Evolutionary conservation across 805 yeast species (phyloP), one percentile per base, ranked within the genome.

Genomic region (Scheffersomyces spartinae): DNA sequence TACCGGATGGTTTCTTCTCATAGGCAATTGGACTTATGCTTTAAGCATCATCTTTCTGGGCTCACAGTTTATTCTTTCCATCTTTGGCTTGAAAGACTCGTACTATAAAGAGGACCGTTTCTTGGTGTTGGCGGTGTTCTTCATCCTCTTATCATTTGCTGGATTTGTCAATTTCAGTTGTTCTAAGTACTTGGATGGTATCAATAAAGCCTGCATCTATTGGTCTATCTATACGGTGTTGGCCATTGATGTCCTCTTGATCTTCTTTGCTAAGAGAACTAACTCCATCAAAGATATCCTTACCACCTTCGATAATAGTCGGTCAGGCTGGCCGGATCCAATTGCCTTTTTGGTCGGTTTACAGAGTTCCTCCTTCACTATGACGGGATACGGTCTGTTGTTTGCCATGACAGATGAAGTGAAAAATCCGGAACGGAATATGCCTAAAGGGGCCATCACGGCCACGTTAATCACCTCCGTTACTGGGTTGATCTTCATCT

Each of bases 371-470:
- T 73, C 80, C 17, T 78, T 79, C 49, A 80, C 88, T 13, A 59
- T 81, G 42, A 82, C 81, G 32, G 94, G 91, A 1, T 82, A 78
- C 47, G 88, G 88, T 15, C 73, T 81, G 69, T 58, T 82, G 15
- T 80, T 83, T 11, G 74, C 88, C 5, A 68, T 82, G 60, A 73
- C 85, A 24, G 94, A 82, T 40, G 94, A 82, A 49, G 91, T 82
- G 9, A 67, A 73, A 34, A 59, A 59, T 13, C 88, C 94, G 0
- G 91, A 82, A 43, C 66, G 55, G 29, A 74, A 72, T 26, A 75
- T 82, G 40, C 85, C 94, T 9, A 66, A 67, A 35, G 91, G 91
- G 4, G 71, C 82, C 43, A 49, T 78, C 1, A 57, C 65, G 25
- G 71, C 91, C 2, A 79, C 80, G 9, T 26, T 70, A 21, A 61